Percentiles rank a stretch among this genome's conserved stretches.
Conservation (phyloP, 2,329 filamentous ascomycete genomes). For the Elsinoe perseae region DNA sequence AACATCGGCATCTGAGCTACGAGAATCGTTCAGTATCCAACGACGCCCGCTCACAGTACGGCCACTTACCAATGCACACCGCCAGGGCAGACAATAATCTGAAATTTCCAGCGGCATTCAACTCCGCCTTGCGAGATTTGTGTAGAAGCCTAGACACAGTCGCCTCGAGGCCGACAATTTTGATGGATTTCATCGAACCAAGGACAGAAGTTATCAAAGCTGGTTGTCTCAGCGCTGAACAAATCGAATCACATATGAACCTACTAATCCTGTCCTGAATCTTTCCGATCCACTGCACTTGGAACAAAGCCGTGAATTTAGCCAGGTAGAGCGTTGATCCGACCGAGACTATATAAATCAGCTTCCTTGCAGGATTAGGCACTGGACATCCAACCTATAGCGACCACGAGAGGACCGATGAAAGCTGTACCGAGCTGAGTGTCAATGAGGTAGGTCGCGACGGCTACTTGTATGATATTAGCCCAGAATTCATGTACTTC, state of each 20-base stretch:
- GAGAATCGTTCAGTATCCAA: neutral
- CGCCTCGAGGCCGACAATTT: conserved; percentile 15
- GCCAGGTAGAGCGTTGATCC: neutral
- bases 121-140: neutral
- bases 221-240: neutral
- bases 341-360: neutral
- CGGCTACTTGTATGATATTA: conserved; percentile 5
- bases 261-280: conserved; percentile 5
- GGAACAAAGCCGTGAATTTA: neutral
- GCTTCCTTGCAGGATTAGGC: neutral
- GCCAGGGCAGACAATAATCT: neutral
- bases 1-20: conserved; percentile 6
- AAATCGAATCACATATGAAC: neutral
- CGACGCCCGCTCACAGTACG: neutral
- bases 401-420: conserved; percentile 8
- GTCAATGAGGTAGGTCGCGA: conserved; percentile 14
- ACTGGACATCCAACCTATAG: neutral
- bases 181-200: conserved; percentile 19
- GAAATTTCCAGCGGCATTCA: conserved; percentile 7
- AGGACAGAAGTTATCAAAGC: conserved; percentile 20
- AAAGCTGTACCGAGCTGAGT: conserved; percentile 15
- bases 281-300: conserved; percentile 4
- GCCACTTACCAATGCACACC: neutral
- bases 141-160: conserved; percentile 1
- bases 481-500: conserved; percentile 17